Evolutionary conservation across 2,329 filamentous ascomycete species (phyloP).

Genomic region (Waltergamsia citrina): DNA sequence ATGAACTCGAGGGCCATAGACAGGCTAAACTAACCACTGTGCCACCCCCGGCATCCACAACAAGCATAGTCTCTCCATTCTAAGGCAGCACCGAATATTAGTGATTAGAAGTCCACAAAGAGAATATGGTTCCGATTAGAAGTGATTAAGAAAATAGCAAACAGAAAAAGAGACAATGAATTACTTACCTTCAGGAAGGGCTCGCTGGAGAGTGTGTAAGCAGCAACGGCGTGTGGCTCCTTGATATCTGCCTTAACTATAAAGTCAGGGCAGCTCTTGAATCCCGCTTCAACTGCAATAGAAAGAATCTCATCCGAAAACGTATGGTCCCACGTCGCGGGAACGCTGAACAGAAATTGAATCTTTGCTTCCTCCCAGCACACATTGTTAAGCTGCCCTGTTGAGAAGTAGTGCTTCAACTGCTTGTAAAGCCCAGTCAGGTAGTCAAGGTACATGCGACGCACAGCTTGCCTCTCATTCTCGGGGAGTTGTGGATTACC

Average conservation of each 20-base stretch:
- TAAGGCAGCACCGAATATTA: too few species aligned
- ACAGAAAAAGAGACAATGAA: neutral
- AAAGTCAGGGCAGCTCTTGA: neutral
- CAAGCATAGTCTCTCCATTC: neutral
- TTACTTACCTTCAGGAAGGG: neutral
- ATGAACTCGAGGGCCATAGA: neutral
- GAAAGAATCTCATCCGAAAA: neutral
- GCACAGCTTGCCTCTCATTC: neutral
- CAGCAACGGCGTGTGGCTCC: slow-evolving; percentile 1
- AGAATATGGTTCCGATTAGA: neutral
- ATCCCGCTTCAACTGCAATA: neutral
- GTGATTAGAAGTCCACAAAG: too few species aligned
- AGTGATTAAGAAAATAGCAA: neutral
- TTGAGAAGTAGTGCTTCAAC: neutral
- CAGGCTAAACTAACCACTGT: slow-evolving; percentile 1
- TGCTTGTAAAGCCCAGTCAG: neutral
- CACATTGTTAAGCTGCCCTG: neutral
- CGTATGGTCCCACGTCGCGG: neutral
- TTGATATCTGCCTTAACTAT: neutral
- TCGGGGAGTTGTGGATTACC: too few species aligned
- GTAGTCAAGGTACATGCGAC: neutral
- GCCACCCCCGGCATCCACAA: slow-evolving; percentile 1
- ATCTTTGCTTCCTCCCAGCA: neutral
- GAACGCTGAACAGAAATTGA: slow-evolving; percentile 1
- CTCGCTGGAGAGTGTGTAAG: slow-evolving; percentile 1